Conservation (phyloP, 2,329 filamentous ascomycete genomes). For the Claviceps purpurea region DNA sequence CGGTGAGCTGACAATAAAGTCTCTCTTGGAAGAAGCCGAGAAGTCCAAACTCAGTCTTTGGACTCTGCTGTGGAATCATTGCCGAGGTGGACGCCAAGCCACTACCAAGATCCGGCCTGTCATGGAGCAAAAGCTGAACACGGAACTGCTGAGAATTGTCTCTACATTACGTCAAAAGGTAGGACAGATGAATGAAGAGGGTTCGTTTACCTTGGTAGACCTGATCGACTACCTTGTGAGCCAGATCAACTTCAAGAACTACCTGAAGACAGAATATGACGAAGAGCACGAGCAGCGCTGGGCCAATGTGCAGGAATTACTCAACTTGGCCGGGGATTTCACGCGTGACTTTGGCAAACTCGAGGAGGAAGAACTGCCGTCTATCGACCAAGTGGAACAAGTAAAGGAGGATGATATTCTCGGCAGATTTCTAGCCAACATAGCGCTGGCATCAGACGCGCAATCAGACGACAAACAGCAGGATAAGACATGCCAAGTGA, state of each 20-base stretch:
- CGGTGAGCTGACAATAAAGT: constrained; percentile 64
- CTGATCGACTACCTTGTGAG: constrained; percentile 41
- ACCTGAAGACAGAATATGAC: constrained; percentile 55
- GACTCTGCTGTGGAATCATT: constrained; percentile 50
- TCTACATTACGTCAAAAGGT: constrained; percentile 18
- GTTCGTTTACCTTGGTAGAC: constrained; percentile 27
- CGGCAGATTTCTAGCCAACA: constrained; percentile 75
- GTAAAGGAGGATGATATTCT: constrained; percentile 49
- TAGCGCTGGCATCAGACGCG: constrained; percentile 70
- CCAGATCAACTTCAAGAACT: constrained; percentile 60
- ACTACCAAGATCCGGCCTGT: constrained; percentile 35
- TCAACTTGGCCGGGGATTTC: constrained; percentile 66
- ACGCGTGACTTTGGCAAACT: constrained; percentile 26
- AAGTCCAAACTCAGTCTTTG: constrained; percentile 57
- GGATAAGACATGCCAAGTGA: constrained; percentile 52
- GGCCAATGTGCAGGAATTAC: constrained; percentile 83
- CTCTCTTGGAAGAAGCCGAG: constrained; percentile 65
- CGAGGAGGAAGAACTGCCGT: constrained; percentile 45
- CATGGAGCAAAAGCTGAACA: constrained; percentile 39
- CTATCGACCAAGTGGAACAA: constrained; percentile 60
- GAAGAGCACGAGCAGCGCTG: constrained; percentile 69
- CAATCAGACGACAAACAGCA: constrained; percentile 48
- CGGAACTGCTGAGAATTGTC: constrained; percentile 33
- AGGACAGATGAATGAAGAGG: constrained; percentile 14
- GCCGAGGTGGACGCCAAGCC: constrained; percentile 32